Percentiles rank a stretch among this genome's conserved stretches.
phyloP scores from a whole-genome alignment of 176 grass and related monocot species.

The Rhipidocladum racemiflorum region DNA sequence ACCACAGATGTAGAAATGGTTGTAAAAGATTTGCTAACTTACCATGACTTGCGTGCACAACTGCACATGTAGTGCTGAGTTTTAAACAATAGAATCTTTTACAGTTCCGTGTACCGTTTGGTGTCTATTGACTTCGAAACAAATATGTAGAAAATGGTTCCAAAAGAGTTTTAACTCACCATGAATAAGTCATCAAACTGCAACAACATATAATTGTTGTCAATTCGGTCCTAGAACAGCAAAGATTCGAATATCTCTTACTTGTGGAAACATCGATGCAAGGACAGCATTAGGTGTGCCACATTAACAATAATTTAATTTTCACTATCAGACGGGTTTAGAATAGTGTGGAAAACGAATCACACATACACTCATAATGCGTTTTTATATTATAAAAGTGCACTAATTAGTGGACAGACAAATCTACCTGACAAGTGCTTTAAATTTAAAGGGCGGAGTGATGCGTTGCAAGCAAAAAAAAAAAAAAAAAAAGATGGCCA shows the following conservation, averaged over 20 bases:
- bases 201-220: background rate
- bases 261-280: background rate
- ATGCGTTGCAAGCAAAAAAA: conserved; percentile 30
- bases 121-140: background rate
- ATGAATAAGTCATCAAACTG: background rate
- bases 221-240: background rate
- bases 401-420: conserved; percentile 27
- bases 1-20: background rate
- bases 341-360: conserved; percentile 24
- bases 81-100: background rate
- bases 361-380: background rate
- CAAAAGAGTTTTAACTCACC: background rate
- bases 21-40: background rate
- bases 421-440: conserved; percentile 36
- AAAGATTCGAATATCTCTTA: conserved; percentile 6
- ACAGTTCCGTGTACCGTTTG: background rate
- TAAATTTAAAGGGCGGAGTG: conserved; percentile 1
- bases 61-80: background rate
- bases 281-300: conserved; percentile 8
- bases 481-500: background rate
- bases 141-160: background rate
- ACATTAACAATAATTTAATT: conserved; percentile 26
- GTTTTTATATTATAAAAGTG: conserved; percentile 15
- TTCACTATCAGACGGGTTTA: background rate
- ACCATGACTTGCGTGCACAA: background rate